Conservation (phyloP, 805 yeast genomes). For the Grigorovia jiainica region DNA sequence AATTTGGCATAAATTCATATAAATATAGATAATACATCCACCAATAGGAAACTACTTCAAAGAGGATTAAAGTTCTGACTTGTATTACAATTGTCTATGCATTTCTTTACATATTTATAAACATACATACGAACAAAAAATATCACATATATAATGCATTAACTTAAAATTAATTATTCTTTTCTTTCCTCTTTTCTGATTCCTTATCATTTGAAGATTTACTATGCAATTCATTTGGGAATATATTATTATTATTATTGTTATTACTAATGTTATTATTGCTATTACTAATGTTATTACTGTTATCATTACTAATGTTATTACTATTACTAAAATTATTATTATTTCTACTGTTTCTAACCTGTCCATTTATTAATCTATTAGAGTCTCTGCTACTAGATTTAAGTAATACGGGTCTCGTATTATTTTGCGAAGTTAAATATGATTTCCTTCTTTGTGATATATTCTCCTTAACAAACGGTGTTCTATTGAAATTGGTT, state of each 20-base stretch:
- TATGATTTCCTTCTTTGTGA: not conserved
- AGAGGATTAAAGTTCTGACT: not conserved
- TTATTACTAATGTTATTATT: too few relatives aligned
- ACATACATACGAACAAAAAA: not conserved
- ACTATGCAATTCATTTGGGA: not conserved
- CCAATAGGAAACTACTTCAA: too few relatives aligned
- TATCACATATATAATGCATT: too few relatives aligned
- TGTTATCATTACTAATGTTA: too few relatives aligned
- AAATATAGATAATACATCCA: constrained; percentile 13
- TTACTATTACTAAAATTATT: too few relatives aligned
- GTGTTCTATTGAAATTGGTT: not conserved
- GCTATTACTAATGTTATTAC: too few relatives aligned
- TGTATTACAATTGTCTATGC: not conserved
- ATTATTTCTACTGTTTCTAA: too few relatives aligned
- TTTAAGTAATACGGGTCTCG: too few relatives aligned
- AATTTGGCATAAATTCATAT: constrained; percentile 23
- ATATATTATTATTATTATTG: too few relatives aligned
- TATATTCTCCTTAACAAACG: not conserved
- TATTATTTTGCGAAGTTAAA: too few relatives aligned
- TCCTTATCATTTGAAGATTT: not conserved
- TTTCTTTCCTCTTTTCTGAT: not conserved
- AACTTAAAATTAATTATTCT: not conserved
- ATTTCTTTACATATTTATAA: not conserved
- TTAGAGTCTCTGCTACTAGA: too few relatives aligned
- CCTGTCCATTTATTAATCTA: too few relatives aligned